These are phyloP conservation scores for Coemansia sp. DNA, from an alignment of 192 early-diverging fungal genomes.

Conservation along the genomic window DNA sequence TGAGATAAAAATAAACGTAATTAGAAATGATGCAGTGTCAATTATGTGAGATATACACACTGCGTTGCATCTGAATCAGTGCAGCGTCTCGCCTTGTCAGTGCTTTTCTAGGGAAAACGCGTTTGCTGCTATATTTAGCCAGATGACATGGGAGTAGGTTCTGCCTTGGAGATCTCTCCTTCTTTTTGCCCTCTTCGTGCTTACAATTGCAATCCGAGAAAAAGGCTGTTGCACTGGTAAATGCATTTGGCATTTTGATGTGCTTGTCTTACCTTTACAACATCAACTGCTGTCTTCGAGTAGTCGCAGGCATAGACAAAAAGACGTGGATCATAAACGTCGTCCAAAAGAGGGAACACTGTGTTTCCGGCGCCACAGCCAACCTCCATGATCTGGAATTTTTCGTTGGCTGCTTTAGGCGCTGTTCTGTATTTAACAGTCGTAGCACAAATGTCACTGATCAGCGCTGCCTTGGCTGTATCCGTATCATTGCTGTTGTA, in stretches of 20 bases:
- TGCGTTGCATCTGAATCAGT: not conserved
- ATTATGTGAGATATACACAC: not conserved
- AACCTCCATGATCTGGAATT: conserved; percentile 68
- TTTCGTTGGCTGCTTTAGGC: conserved; percentile 5
- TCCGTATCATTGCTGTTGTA: not conserved
- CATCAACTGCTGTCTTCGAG: conserved; percentile 65
- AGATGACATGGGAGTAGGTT: not conserved
- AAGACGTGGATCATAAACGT: conserved; percentile 57
- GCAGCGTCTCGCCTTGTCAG: not conserved
- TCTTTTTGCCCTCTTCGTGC: too few relatives aligned
- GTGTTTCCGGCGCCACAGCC: conserved; percentile 83
- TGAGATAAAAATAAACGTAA: not conserved
- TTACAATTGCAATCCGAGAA: too few relatives aligned
- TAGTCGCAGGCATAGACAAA: conserved; percentile 81
- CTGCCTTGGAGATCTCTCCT: too few relatives aligned
- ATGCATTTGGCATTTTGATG: too few relatives aligned
- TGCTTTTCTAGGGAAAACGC: not conserved
- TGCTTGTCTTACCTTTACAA: conserved; percentile 64
- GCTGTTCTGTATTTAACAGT: not conserved
- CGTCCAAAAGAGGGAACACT: conserved; percentile 72
- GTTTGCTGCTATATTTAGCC: not conserved
- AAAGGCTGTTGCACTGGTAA: too few relatives aligned
- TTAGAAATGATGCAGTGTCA: not conserved
- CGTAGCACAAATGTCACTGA: not conserved
- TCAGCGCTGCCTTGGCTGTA: not conserved